Evolutionary conservation across 2,329 filamentous ascomycete species (phyloP), one percentile per base, ranked within the genome.

Genomic region (Nannizzia gypsea): DNA sequence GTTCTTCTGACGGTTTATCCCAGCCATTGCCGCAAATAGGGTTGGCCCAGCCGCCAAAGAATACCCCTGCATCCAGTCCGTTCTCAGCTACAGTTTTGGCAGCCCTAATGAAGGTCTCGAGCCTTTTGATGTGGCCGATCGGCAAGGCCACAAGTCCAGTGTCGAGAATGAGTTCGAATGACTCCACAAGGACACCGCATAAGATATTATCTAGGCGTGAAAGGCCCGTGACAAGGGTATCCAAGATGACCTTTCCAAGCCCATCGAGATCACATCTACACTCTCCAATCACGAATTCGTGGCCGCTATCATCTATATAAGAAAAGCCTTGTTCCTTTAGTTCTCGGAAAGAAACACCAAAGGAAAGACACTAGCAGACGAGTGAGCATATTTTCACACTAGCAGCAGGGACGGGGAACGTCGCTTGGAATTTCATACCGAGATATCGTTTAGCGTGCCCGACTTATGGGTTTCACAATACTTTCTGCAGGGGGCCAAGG

Each of bases 51-150:
- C 36, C 26, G 20, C n/a, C 28, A 56, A 56, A 56, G 8, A 56
- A 36, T 15, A 13, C n/a, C 6, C 26, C 8, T 22, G n/a, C 52
- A 15, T 36, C 36, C 17, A 56, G 17, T 17, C 52, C 52, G 17
- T 56, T 56, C 52, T 56, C 52, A 56, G 26, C 28, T 4, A 56
- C 31, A 11, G 52, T 56, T 56, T 56, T 56, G 52, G 52, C 52
- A 22, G 26, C 52, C n/a, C 22, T 34, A 6, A 56, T n/a, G 9
- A 40, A 34, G 26, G 52, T 40, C 11, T n/a, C 36, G 3, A 56
- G 6, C 9, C 9, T 9, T 3, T 34, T 40, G 15, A 56, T 15
- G 6, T 56, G 52, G 20, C 52, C 52, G 9, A 11, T 26, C 13
- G 52, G 52, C 3, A 36, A 11, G 11, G 20, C 28, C 13, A 17